A percentile compares a stretch with the other conserved stretches of the same genome.
Evolutionary conservation across 805 yeast genomes (phyloP).

Genomic region (Nakazawaea wickerhamii): DNA sequence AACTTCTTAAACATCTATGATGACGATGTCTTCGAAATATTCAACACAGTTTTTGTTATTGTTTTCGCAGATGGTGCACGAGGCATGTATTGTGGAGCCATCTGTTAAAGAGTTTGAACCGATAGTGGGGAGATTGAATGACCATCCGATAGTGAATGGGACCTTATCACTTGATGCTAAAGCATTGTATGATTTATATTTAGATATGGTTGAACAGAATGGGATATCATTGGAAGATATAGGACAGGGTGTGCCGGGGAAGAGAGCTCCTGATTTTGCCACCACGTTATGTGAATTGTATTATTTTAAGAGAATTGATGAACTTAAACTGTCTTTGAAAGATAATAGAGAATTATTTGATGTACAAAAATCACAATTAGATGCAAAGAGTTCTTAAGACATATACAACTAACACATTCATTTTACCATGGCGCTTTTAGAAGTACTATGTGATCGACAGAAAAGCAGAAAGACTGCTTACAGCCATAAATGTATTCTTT

Average conservation of each 20-base stretch:
- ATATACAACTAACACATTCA: no score
- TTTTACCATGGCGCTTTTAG: no score
- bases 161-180: constrained; percentile 15
- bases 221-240: constrained; percentile 11
- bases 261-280: constrained; percentile 17
- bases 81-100: constrained; percentile 15
- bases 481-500: no score
- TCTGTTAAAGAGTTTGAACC: constrained; percentile 11
- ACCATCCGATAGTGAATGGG: constrained; percentile 23
- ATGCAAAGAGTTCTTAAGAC: neutral
- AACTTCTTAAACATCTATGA: no score
- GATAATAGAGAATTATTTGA: constrained; percentile 16
- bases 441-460: no score
- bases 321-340: constrained; percentile 18
- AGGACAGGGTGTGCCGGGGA: constrained; percentile 12
- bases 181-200: constrained; percentile 17
- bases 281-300: constrained; percentile 20
- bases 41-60: constrained; percentile 26
- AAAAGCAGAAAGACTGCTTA: no score
- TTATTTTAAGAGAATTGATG: constrained; percentile 19
- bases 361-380: constrained; percentile 9
- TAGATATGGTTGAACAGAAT: constrained; percentile 17
- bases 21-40: constrained; percentile 18
- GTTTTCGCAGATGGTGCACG: constrained; percentile 25
- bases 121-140: constrained; percentile 16